These are phyloP conservation scores for Daedalea quercina DNA, from an alignment of 768 basidiomycete genomes.

Conservation along the genomic window DNA sequence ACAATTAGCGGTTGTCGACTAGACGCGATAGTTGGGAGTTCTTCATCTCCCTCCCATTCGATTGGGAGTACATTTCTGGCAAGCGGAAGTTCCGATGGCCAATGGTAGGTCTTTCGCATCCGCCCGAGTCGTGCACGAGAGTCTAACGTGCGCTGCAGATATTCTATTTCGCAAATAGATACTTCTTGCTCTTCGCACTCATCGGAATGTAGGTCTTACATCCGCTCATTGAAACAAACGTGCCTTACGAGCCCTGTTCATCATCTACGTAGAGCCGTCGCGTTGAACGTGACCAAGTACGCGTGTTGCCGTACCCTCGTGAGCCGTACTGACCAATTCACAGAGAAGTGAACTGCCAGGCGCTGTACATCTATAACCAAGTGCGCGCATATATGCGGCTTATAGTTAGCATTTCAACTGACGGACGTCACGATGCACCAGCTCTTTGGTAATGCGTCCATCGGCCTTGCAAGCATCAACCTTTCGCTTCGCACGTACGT, in stretches of 20 bases:
- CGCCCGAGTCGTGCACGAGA: not conserved
- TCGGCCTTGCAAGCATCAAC: slow-evolving; percentile 42
- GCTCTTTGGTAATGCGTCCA: slow-evolving; percentile 36
- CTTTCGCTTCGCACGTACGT: slow-evolving; percentile 39
- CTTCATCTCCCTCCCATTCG: slow-evolving; percentile 34
- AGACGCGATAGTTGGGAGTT: slow-evolving; percentile 30
- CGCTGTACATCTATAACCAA: slow-evolving; percentile 43
- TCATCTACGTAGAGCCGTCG: slow-evolving; percentile 21
- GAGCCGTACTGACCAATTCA: not conserved
- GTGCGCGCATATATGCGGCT: not conserved
- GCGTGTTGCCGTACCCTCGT: not conserved
- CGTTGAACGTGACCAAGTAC: slow-evolving; percentile 31
- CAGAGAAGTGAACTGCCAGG: slow-evolving; percentile 37
- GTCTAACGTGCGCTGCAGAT: slow-evolving; percentile 7
- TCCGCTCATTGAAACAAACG: too few species aligned
- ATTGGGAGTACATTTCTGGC: slow-evolving; percentile 33
- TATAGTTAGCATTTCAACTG: too few species aligned
- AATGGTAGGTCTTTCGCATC: slow-evolving; percentile 22
- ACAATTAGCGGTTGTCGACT: not conserved
- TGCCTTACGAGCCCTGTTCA: not conserved
- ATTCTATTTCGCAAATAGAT: slow-evolving; percentile 42
- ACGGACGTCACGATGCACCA: not conserved
- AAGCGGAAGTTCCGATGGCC: slow-evolving; percentile 42
- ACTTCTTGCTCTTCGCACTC: slow-evolving; percentile 37
- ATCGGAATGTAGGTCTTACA: slow-evolving; percentile 37